Conservation (phyloP, 2,329 filamentous ascomycete genomes). For the Nectriaceae sp. region DNA sequence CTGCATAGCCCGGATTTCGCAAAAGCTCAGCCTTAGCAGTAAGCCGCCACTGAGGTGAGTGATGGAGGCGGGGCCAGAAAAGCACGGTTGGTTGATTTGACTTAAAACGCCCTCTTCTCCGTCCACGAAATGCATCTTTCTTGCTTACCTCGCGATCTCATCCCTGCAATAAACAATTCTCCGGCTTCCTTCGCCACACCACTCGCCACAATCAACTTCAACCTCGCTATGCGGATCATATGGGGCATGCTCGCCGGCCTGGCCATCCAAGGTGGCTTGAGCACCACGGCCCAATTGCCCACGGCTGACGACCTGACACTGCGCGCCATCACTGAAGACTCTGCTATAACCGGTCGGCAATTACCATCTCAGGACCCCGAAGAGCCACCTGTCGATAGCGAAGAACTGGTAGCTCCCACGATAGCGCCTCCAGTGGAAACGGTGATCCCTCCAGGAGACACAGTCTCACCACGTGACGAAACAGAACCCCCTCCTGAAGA, state of each 20-base stretch:
- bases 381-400: neutral
- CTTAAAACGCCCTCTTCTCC: neutral
- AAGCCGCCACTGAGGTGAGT: neutral
- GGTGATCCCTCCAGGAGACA: too few species aligned
- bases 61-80: neutral
- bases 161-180: neutral
- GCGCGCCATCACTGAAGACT: neutral
- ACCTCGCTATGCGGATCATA: slow-evolving; percentile 6
- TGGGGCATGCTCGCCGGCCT: slow-evolving; percentile 3
- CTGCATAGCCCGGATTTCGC: neutral
- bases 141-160: neutral
- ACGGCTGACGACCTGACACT: neutral
- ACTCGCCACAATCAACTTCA: neutral
- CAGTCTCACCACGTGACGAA: too few species aligned
- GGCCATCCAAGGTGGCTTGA: neutral
- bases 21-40: neutral
- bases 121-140: neutral
- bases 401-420: neutral
- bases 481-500: too few species aligned
- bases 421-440: neutral
- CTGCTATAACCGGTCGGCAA: neutral
- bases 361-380: neutral
- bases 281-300: neutral
- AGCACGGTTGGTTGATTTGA: neutral
- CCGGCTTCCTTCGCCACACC: neutral